Evolutionary conservation across 495 filamentous ascomycete species (phyloP).

Genomic region (Tuber calosporum): DNA sequence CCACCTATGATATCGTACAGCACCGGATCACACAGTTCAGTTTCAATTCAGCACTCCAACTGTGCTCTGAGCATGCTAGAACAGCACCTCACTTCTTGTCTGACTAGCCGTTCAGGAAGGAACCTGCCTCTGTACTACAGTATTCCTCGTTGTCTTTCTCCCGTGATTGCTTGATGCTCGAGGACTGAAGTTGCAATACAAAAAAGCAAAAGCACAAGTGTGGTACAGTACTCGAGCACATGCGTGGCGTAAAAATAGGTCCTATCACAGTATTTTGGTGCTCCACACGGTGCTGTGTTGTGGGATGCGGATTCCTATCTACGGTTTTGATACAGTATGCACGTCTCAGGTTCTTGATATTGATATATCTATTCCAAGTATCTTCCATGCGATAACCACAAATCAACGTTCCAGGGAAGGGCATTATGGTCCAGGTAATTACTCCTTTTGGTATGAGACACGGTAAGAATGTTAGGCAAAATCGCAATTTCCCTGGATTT

Average conservation of each 20-base stretch:
- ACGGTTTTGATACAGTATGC: neutral
- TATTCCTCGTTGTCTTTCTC: neutral
- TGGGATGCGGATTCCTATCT: neutral
- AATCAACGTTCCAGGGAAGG: neutral
- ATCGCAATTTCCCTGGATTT: neutral
- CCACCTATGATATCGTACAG: neutral
- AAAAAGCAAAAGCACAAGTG: neutral
- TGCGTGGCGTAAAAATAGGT: conserved; percentile 1
- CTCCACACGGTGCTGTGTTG: neutral
- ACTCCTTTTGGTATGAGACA: neutral
- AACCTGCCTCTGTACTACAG: neutral
- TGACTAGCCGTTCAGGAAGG: neutral
- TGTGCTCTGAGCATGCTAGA: neutral
- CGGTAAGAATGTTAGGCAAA: neutral
- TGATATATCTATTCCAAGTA: neutral
- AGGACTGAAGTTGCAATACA: neutral
- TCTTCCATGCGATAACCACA: neutral
- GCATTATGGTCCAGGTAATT: neutral
- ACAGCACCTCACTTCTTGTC: neutral
- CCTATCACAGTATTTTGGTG: neutral
- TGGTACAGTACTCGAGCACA: neutral
- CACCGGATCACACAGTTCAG: neutral
- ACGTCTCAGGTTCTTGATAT: neutral
- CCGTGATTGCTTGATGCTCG: neutral
- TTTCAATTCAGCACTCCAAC: neutral